Evolutionary conservation across 345 rosid species (phyloP).

Genomic region (Kernera saxatilis): DNA sequence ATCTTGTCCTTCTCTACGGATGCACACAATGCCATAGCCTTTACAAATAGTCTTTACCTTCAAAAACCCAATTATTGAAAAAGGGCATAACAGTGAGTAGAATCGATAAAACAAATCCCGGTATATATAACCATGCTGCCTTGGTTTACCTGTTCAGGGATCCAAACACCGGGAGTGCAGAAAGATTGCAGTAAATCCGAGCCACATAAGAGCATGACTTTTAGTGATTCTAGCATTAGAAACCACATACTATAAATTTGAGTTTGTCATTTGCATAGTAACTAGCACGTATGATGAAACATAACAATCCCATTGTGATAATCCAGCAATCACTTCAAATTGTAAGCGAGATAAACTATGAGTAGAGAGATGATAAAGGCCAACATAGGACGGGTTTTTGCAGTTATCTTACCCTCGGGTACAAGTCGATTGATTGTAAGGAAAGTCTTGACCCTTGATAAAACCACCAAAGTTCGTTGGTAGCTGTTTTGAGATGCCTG

Average conservation of each 20-base stretch:
- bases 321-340: not conserved
- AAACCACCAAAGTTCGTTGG: slow-evolving; percentile 59
- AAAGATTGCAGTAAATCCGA: slow-evolving; percentile 86
- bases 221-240: slow-evolving; percentile 48
- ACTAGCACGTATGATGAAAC: not conserved
- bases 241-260: not conserved
- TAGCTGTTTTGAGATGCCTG: slow-evolving; percentile 70
- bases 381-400: not conserved
- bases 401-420: slow-evolving; percentile 39
- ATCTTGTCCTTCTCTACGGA: slow-evolving; percentile 76
- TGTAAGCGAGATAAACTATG: not conserved
- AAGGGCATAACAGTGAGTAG: not conserved
- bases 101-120: not conserved
- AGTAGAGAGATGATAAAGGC: not conserved
- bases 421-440: slow-evolving; percentile 30
- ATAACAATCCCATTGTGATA: not conserved
- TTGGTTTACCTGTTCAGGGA: slow-evolving; percentile 65
- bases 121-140: not conserved
- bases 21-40: slow-evolving; percentile 82
- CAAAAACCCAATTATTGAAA: not conserved
- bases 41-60: slow-evolving; percentile 62
- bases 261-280: not conserved
- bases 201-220: slow-evolving; percentile 86
- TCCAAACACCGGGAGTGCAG: slow-evolving; percentile 74
- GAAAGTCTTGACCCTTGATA: slow-evolving; percentile 54